Percentiles rank a stretch among this genome's conserved stretches.
Conservation (phyloP, 257 asterid genomes). For the Solanum corneliomulleri region DNA sequence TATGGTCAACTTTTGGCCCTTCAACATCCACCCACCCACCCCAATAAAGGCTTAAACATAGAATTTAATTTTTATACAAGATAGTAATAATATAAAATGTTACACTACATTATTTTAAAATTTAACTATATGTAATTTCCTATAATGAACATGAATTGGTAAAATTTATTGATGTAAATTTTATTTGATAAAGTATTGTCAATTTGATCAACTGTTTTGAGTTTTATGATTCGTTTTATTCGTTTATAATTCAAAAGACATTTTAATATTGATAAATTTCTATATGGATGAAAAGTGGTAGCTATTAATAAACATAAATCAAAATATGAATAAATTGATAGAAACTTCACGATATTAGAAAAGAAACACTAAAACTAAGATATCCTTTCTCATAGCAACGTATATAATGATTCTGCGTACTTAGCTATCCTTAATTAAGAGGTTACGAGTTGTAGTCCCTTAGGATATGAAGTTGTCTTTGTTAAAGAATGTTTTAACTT, state of each 20-base stretch:
- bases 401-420: not conserved
- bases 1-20: not conserved
- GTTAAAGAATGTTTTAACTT: not conserved
- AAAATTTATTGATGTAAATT: not conserved
- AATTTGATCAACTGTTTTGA: accelerated
- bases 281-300: not conserved
- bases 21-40: not conserved
- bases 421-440: not conserved
- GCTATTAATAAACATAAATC: not conserved
- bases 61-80: not conserved
- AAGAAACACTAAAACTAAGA: not conserved
- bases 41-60: not conserved
- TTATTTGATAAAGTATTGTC: not conserved
- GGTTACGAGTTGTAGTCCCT: not conserved
- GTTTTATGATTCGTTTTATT: not conserved
- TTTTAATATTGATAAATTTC: not conserved
- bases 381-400: not conserved
- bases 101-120: not conserved
- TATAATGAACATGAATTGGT: not conserved
- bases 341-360: not conserved
- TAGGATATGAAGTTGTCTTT: not conserved
- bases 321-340: not conserved
- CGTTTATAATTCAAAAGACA: not conserved
- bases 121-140: not conserved
- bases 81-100: not conserved